Conservation (phyloP, 177 flowering plant species). For the Telopea speciosissima region DNA sequence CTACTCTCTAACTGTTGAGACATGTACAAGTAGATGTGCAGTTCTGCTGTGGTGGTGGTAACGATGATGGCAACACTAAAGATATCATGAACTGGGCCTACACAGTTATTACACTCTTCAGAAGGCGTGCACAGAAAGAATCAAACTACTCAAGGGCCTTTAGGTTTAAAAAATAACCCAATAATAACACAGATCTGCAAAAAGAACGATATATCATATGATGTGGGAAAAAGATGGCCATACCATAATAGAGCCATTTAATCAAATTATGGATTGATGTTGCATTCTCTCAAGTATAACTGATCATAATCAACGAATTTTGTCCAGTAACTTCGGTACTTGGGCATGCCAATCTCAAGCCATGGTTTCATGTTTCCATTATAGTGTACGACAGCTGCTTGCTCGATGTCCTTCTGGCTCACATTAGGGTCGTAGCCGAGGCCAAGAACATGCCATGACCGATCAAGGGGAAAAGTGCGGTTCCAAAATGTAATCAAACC, state of each 20-base stretch:
- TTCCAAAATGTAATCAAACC: conserved; percentile 91
- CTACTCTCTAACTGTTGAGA: not conserved
- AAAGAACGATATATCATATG: conserved; percentile 10
- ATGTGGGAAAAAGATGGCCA: not conserved
- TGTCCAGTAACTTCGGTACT: conserved; percentile 66
- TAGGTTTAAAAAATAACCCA: conserved; percentile 12
- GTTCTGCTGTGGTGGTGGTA: conserved; percentile 11
- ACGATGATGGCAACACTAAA: not conserved
- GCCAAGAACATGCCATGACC: conserved; percentile 90
- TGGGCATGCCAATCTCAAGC: conserved; percentile 87
- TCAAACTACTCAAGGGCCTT: conserved; percentile 5
- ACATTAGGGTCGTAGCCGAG: conserved; percentile 88
- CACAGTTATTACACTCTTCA: not conserved
- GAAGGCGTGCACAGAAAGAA: conserved; percentile 24
- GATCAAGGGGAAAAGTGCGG: conserved; percentile 52
- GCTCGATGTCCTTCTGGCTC: conserved; percentile 60
- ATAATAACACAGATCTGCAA: conserved; percentile 12
- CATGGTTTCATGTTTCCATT: conserved; percentile 99
- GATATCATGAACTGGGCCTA: too few relatives aligned
- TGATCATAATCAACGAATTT: conserved; percentile 63
- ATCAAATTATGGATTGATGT: conserved; percentile 53
- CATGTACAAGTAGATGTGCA: conserved; percentile 27
- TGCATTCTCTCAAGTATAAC: conserved; percentile 69
- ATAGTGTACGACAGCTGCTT: conserved; percentile 85
- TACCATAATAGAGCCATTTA: not conserved